Evolutionary conservation across 345 rosid genomes (phyloP), one percentile per base, ranked within the genome.

Genomic region (Acer campestre): DNA sequence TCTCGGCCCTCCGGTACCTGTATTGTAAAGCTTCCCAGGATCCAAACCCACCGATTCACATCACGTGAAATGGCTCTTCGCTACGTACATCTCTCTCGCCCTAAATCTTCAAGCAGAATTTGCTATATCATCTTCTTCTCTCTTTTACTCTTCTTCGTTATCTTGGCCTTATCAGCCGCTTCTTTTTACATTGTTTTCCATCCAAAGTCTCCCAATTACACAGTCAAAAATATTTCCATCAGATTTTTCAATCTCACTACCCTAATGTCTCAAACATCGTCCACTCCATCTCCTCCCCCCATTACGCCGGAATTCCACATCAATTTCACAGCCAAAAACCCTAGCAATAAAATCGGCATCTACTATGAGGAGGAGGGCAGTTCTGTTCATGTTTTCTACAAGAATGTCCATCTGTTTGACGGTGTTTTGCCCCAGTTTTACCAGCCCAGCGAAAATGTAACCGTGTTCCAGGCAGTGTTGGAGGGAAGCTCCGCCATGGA

Each of bases 11-110:
- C 90, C 2, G 86, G 85, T 10, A 91, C 97, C 2, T 92, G 91
- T 90, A 93, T 95, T 31, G 81, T 92, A 80, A 92, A 86, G 67
- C 81, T 93, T 77, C 99, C 97, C 4, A 95, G 92, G 73, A 93
- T 92, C 76, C 96, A 89, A 76, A 71, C 94, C 88, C 86, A 90
- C 86, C 92, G 94, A 22, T 83, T 95, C 6, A 97, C 98, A 0
- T 97, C 97, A 0, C 96, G 93, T 23, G 93, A 86, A 77, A 91
- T 90, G 80, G 91, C 93, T 17, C 85, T 78, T 20, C 97, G 89
- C 38, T 79, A 70, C 51, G 81, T 82, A 10, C 74, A 77, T 11
- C 89, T 92, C 83, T 83, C 99, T 3, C 78, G 80, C 61, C 82
- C 86, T 3, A 35, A 35, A 56, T 10, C 70, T 25, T 68, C 75